Percentiles rank a stretch among this genome's conserved stretches.
Conservation (phyloP, 2,329 filamentous ascomycete genomes). For the Trichophyton rubrum region DNA sequence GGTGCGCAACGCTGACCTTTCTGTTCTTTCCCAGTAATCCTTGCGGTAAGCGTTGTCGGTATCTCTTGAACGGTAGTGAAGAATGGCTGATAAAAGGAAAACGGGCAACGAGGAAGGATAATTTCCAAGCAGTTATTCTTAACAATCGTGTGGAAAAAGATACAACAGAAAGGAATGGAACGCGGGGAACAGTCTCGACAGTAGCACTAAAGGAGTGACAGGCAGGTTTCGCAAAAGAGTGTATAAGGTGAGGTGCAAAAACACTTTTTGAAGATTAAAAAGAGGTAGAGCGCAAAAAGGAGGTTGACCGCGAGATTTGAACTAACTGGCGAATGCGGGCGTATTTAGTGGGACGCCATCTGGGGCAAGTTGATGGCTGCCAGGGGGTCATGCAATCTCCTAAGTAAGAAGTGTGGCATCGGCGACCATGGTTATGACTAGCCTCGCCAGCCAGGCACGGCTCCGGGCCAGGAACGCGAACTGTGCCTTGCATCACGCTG, state of each 20-base stretch:
- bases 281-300: not conserved
- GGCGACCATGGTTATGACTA: not conserved
- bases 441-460: not conserved
- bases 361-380: not conserved
- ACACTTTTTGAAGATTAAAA: not conserved
- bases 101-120: not conserved
- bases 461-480: not conserved
- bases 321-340: not conserved
- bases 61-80: not conserved
- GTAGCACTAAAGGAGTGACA: slow-evolving; percentile 3
- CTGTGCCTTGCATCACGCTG: not conserved
- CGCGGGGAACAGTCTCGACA: not conserved
- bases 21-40: not conserved
- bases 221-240: slow-evolving; percentile 2
- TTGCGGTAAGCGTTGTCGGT: not conserved
- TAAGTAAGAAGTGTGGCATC: not conserved
- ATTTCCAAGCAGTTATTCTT: not conserved
- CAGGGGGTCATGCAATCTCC: not conserved
- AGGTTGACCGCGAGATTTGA: not conserved
- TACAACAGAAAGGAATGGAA: slow-evolving; percentile 3
- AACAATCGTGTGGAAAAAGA: not conserved
- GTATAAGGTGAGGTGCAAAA: not conserved
- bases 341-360: slow-evolving; percentile 1
- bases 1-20: not conserved
- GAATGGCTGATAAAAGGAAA: too few species aligned